phyloP scores from a whole-genome alignment of 2,329 filamentous ascomycete genomes.

The Parascedosporium putredinis region DNA sequence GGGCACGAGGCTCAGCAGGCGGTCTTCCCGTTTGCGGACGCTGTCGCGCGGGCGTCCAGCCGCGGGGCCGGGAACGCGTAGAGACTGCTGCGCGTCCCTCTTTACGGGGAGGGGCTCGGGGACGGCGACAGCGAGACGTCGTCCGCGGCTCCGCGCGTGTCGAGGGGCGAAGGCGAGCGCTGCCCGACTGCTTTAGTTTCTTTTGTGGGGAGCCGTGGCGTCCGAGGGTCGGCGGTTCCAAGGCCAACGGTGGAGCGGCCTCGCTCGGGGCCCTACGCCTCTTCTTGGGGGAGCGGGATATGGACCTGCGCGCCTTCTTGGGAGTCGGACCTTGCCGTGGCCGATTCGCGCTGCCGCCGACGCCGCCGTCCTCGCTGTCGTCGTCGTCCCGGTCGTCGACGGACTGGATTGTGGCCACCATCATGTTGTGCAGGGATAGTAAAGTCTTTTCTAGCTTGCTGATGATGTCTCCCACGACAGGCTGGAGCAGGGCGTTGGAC shows the following conservation, averaged over 20 bases:
- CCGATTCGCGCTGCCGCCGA: no score
- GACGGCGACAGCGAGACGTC: background rate
- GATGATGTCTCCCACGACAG: constrained; percentile 61
- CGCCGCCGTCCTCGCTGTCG: background rate
- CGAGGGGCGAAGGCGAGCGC: background rate
- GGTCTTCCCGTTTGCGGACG: background rate
- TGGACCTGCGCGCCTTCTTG: background rate
- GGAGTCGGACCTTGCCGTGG: background rate
- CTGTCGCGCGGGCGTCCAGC: background rate
- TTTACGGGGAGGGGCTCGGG: no score
- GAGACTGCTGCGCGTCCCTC: no score
- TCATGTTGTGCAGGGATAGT: constrained; percentile 56
- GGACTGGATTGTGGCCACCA: constrained; percentile 36
- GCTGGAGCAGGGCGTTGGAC: constrained; percentile 54
- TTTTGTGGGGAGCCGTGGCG: background rate
- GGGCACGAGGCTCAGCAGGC: background rate
- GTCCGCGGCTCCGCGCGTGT: background rate
- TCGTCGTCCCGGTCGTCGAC: constrained; percentile 18
- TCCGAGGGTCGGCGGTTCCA: constrained; percentile 2
- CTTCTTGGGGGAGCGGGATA: background rate
- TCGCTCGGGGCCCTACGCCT: background rate
- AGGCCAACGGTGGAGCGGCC: background rate
- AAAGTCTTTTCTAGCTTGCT: constrained; percentile 60
- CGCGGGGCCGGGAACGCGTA: background rate
- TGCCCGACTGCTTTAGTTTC: background rate